These are phyloP conservation scores for Pseudotsuga menziesii DNA, from an alignment of 75 land plant species.

Conservation along the genomic window DNA sequence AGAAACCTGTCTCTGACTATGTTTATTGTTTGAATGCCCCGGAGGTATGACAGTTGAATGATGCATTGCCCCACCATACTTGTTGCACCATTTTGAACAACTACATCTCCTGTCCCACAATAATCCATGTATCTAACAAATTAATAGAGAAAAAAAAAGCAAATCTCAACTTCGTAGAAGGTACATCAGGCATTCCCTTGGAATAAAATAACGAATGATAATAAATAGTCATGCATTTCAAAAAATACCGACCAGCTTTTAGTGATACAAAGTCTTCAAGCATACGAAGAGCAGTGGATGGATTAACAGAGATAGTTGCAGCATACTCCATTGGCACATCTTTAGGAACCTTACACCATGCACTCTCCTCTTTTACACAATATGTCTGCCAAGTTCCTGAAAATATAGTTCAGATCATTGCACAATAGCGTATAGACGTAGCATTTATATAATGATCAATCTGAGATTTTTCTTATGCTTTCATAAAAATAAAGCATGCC, in stretches of 20 bases:
- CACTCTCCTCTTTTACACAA: constrained; percentile 68
- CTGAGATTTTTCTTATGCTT: neutral
- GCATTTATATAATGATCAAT: neutral
- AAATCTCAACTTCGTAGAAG: neutral
- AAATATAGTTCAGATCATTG: constrained; percentile 8
- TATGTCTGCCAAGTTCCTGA: constrained; percentile 91
- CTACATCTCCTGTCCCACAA: constrained; percentile 59
- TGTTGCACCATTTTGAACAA: constrained; percentile 99
- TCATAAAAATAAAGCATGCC: neutral
- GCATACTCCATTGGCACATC: constrained; percentile 86
- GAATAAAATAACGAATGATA: neutral
- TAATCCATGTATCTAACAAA: constrained; percentile 11
- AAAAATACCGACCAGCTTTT: constrained; percentile 52
- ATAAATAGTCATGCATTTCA: neutral
- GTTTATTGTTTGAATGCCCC: constrained; percentile 67
- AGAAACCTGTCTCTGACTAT: constrained; percentile 87
- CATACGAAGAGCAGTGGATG: constrained; percentile 87
- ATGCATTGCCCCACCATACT: constrained; percentile 98
- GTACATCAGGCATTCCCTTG: neutral
- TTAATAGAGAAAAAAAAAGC: neutral
- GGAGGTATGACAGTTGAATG: constrained; percentile 70
- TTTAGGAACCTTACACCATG: constrained; percentile 80
- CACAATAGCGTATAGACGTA: neutral
- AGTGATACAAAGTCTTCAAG: constrained; percentile 71
- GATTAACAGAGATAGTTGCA: constrained; percentile 83